Conservation (phyloP, 2,329 filamentous ascomycete species). For the Aspergillus pseudonomiae region DNA sequence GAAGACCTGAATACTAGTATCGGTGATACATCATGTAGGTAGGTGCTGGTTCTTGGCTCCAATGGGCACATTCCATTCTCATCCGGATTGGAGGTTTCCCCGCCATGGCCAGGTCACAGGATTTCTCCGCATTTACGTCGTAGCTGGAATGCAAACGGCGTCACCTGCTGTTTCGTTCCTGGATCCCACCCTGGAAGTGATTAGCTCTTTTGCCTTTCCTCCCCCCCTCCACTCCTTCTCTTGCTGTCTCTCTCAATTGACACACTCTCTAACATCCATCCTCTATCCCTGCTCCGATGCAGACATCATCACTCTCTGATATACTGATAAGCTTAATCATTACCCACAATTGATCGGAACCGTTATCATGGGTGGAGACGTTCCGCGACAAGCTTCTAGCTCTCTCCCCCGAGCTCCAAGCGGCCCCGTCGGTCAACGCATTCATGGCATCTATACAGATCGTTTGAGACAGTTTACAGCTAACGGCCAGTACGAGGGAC, state of each 20-base stretch:
- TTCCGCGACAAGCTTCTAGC: slow-evolving; percentile 35
- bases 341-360: slow-evolving; percentile 9
- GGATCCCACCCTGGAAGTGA: slow-evolving; percentile 6
- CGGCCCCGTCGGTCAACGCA: slow-evolving; percentile 72
- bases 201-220: slow-evolving; percentile 2
- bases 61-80: neutral
- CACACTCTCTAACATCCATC: neutral
- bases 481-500: slow-evolving; percentile 73
- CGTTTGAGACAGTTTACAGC: slow-evolving; percentile 81
- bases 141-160: slow-evolving; percentile 15
- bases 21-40: neutral
- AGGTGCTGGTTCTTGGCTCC: neutral
- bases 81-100: slow-evolving; percentile 3
- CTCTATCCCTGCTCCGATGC: neutral
- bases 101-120: neutral
- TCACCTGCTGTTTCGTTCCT: slow-evolving; percentile 23
- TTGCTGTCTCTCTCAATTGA: slow-evolving; percentile 1
- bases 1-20: neutral
- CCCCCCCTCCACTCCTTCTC: slow-evolving; percentile 9
- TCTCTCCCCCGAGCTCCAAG: slow-evolving; percentile 55
- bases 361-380: slow-evolving; percentile 29
- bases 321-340: neutral
- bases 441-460: slow-evolving; percentile 81
- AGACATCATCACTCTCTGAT: neutral
- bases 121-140: slow-evolving; percentile 7